Evolutionary conservation across 768 basidiomycete species (phyloP).

Genomic region (Suillus sp.): DNA sequence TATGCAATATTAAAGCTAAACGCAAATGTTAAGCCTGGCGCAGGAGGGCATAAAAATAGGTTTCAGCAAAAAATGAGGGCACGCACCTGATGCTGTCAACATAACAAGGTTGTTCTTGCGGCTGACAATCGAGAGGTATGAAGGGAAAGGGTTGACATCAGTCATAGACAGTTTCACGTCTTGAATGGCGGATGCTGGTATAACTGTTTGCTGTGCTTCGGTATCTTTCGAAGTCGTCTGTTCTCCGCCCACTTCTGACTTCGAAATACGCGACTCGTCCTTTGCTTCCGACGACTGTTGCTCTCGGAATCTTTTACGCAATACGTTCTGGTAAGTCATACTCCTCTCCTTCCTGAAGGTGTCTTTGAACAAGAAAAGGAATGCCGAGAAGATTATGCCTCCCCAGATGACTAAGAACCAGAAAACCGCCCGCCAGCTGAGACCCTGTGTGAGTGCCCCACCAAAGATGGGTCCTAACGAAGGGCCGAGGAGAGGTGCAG

Average conservation of each 20-base stretch:
- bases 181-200: slow-evolving; percentile 22
- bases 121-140: slow-evolving; percentile 57
- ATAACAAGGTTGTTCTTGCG: slow-evolving; percentile 69
- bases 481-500: slow-evolving; percentile 74
- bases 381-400: slow-evolving; percentile 51
- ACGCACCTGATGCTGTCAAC: slow-evolving; percentile 41
- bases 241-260: slow-evolving; percentile 8
- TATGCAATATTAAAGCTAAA: slow-evolving; percentile 72
- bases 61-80: not conserved
- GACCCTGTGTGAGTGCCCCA: slow-evolving; percentile 63
- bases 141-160: slow-evolving; percentile 74
- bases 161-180: slow-evolving; percentile 56
- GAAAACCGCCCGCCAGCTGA: slow-evolving; percentile 83
- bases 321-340: slow-evolving; percentile 69
- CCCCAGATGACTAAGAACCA: slow-evolving; percentile 76
- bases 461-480: slow-evolving; percentile 71
- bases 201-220: slow-evolving; percentile 16
- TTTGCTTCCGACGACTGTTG: slow-evolving; percentile 20
- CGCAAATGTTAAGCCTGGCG: slow-evolving; percentile 68
- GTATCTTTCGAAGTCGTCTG: slow-evolving; percentile 24
- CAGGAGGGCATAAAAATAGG: slow-evolving; percentile 8
- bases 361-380: slow-evolving; percentile 73
- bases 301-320: slow-evolving; percentile 46
- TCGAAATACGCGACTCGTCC: slow-evolving; percentile 17
- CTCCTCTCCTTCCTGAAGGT: slow-evolving; percentile 85